phyloP scores from a whole-genome alignment of 1,284 basidiomycete genomes.

The Apiotrichum veenhuisii region DNA sequence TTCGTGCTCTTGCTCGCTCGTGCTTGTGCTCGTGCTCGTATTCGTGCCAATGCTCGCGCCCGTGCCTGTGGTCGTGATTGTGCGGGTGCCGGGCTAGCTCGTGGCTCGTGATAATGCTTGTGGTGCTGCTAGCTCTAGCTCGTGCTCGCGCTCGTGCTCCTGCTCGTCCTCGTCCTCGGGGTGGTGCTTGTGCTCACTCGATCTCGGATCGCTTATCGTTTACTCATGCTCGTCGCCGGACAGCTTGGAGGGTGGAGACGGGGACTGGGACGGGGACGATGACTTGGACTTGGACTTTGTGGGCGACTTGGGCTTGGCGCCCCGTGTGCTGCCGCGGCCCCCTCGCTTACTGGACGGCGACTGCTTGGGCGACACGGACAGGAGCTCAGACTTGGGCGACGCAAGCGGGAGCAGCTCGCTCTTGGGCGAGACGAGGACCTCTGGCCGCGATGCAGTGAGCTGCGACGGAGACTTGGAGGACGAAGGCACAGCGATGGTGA shows the following conservation, averaged over 20 bases:
- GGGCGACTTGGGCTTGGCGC: background rate
- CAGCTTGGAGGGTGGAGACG: background rate
- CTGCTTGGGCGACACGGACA: slow-evolving; percentile 4
- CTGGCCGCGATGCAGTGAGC: background rate
- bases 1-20: background rate
- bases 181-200: too few species aligned
- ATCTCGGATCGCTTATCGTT: too few species aligned
- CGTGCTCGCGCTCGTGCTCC: too few species aligned
- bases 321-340: background rate
- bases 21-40: background rate
- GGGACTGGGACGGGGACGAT: too few species aligned
- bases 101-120: too few species aligned
- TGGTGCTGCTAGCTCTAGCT: too few species aligned
- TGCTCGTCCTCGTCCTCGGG: too few species aligned
- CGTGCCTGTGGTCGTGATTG: too few species aligned
- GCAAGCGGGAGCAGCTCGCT: background rate
- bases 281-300: background rate
- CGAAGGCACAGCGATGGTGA: slow-evolving; percentile 5
- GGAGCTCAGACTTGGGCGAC: slow-evolving; percentile 2
- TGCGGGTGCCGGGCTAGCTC: too few species aligned
- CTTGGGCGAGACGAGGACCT: slow-evolving; percentile 1
- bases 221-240: too few species aligned
- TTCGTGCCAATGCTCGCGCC: background rate
- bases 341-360: background rate
- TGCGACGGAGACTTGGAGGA: slow-evolving; percentile 1